phyloP scores from a whole-genome alignment of 179 eudicot species.

The Pouteria campechiana region DNA sequence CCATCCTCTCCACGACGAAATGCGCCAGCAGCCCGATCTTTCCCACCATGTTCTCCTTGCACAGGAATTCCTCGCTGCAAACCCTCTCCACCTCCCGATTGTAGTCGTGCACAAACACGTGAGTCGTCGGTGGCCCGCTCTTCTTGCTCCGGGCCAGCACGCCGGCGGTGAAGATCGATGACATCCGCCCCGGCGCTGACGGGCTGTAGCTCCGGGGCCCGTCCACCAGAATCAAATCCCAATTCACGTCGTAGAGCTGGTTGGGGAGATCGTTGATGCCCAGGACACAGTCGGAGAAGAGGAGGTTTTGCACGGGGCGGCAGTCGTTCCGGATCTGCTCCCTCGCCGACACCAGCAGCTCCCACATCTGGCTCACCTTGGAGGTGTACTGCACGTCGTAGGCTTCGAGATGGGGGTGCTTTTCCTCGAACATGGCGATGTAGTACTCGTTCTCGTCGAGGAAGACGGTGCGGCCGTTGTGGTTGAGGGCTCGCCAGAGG shows the following conservation, averaged over 20 bases:
- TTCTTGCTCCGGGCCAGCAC: constrained; percentile 82
- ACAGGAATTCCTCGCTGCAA: constrained; percentile 70
- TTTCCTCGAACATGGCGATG: constrained; percentile 70
- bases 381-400: constrained; percentile 88
- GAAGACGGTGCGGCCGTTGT: constrained; percentile 70
- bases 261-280: constrained; percentile 76
- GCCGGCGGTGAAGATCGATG: constrained; percentile 72
- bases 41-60: constrained; percentile 74
- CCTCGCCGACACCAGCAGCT: constrained; percentile 35
- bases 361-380: constrained; percentile 41
- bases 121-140: constrained; percentile 37
- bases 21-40: constrained; percentile 58
- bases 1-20: constrained; percentile 71
- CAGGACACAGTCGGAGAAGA: constrained; percentile 76
- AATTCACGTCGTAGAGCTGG: constrained; percentile 67
- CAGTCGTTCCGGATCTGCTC: constrained; percentile 64
- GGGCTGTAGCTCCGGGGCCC: constrained; percentile 83
- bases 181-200: constrained; percentile 73
- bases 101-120: constrained; percentile 76
- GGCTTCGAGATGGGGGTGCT: constrained; percentile 73
- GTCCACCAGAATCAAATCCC: constrained; percentile 81
- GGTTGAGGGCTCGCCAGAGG: constrained; percentile 75
- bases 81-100: constrained; percentile 48
- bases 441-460: constrained; percentile 80
- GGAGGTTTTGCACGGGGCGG: constrained; percentile 77